phyloP scores from a whole-genome alignment of 768 basidiomycete species.

The Brasilioporus rufonigricans region DNA sequence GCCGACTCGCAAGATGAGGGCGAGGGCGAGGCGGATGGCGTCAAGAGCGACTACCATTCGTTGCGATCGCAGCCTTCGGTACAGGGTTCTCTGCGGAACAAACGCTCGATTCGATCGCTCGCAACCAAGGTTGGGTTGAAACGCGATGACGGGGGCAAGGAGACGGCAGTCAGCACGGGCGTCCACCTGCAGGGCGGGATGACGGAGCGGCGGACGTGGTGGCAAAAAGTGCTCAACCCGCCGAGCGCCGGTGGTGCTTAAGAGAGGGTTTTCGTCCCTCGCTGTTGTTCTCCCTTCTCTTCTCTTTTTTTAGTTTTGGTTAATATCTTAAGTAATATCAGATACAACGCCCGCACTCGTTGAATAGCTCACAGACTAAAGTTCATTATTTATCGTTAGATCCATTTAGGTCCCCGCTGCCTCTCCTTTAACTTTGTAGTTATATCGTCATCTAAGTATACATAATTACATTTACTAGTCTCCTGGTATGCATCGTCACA shows the following conservation, averaged over 20 bases:
- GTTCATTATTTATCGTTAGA: background rate
- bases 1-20: constrained; percentile 19
- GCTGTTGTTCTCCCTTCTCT: background rate
- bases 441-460: background rate
- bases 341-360: background rate
- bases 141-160: background rate
- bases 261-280: background rate
- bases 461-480: background rate
- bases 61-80: constrained; percentile 25
- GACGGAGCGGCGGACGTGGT: constrained; percentile 29
- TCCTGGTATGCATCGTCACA: background rate
- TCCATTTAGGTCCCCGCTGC: background rate
- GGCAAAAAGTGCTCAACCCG: constrained; percentile 29
- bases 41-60: constrained; percentile 31
- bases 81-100: constrained; percentile 23
- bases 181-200: background rate
- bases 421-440: background rate
- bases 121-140: constrained; percentile 6
- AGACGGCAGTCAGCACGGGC: background rate
- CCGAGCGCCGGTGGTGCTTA: constrained; percentile 1
- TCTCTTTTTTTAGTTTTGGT: background rate
- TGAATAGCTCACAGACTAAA: background rate
- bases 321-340: no score
- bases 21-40: constrained; percentile 1
- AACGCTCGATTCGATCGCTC: constrained; percentile 19